Percentiles rank a stretch among this genome's conserved stretches.
phyloP scores from a whole-genome alignment of 169 alveolate species.

The Amoebophrya sp. region DNA sequence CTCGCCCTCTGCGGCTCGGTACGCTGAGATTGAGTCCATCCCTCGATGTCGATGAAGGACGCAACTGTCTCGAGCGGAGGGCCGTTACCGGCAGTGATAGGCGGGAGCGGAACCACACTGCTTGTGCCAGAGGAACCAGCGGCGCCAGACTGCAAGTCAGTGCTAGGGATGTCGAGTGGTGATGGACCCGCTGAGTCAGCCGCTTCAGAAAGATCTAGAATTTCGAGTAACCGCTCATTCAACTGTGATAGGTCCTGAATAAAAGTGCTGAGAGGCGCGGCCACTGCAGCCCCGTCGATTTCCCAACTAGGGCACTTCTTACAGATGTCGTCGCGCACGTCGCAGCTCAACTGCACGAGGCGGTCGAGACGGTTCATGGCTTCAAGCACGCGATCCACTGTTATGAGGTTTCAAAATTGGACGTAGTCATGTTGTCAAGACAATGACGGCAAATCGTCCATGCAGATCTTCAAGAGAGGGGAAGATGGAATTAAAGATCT shows the following conservation, averaged over 20 bases:
- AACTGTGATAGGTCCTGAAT: not conserved
- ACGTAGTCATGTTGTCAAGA: too few relatives aligned
- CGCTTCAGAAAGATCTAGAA: not conserved
- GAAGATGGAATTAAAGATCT: too few relatives aligned
- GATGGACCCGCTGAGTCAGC: not conserved
- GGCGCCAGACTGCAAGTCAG: not conserved
- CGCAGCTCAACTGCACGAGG: not conserved
- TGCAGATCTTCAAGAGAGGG: too few relatives aligned
- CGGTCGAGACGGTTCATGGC: not conserved
- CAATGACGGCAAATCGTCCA: too few relatives aligned
- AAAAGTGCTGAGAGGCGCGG: not conserved
- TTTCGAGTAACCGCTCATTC: not conserved
- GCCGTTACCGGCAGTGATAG: not conserved
- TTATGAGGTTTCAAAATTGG: too few relatives aligned
- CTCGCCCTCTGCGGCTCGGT: not conserved
- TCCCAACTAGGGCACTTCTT: not conserved
- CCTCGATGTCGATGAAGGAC: not conserved
- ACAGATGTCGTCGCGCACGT: not conserved
- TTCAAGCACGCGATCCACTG: not conserved
- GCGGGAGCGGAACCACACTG: not conserved
- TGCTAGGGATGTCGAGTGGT: too few relatives aligned
- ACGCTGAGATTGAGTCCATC: not conserved
- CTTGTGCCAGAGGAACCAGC: not conserved
- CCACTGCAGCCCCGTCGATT: not conserved
- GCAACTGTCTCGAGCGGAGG: not conserved